These are phyloP conservation scores for Coemansia reversa DNA, from an alignment of 192 early-diverging fungal genomes.

Conservation along the genomic window DNA sequence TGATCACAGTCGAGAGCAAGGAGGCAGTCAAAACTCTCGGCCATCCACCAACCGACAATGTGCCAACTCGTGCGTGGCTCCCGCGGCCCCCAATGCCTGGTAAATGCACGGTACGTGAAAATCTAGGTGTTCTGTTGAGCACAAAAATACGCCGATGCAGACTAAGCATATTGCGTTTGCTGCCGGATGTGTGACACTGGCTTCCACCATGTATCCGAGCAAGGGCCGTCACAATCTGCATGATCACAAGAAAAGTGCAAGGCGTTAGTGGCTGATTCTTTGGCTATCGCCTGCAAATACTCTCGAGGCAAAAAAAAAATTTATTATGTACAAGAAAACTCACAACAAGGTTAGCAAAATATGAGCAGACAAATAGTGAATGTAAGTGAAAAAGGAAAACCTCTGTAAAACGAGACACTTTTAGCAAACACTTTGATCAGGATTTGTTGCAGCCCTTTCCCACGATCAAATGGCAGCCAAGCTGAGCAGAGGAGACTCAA, in stretches of 20 bases:
- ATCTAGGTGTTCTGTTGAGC: neutral
- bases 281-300: neutral
- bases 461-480: no score
- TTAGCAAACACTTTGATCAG: no score
- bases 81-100: neutral
- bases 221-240: slow-evolving; percentile 29
- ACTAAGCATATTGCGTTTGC: slow-evolving; percentile 5
- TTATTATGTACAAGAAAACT: no score
- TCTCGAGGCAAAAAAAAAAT: no score
- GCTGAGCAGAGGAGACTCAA: no score
- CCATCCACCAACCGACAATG: slow-evolving; percentile 7
- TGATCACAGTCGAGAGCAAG: slow-evolving; percentile 10
- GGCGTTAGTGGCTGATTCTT: slow-evolving; percentile 2
- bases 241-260: neutral
- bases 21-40: slow-evolving; percentile 6
- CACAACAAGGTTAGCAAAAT: no score
- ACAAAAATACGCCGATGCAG: slow-evolving; percentile 1
- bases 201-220: slow-evolving; percentile 33
- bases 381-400: no score
- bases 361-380: no score
- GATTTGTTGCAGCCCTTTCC: no score
- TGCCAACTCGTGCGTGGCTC: no score
- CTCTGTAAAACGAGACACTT: no score
- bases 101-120: no score
- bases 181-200: slow-evolving; percentile 22